Evolutionary conservation across 2,329 filamentous ascomycete genomes (phyloP), one percentile per base, ranked within the genome.

Genomic region (Emergomyces orientalis): DNA sequence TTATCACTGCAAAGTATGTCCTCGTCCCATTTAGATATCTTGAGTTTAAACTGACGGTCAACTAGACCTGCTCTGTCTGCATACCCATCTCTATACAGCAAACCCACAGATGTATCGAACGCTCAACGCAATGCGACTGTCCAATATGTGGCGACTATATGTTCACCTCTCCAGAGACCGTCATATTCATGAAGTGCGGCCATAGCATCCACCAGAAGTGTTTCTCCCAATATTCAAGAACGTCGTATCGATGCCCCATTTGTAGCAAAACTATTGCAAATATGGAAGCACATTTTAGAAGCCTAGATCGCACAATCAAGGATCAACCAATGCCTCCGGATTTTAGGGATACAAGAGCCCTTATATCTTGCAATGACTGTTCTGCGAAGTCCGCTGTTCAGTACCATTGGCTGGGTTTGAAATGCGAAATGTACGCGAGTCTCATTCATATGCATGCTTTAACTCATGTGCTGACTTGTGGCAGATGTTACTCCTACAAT

Each of bases 181-280:
- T 97, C 8, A 91, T 96, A 27, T 95, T 96, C 71, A 94, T 99
- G 89, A 85, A 86, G 47, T 99, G 94, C 74, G 94, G 94, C 2
- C 94, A 99, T 74, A 95, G 93, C 71, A 95, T 99, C 72, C 94
- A 99, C 76, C 87, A 89, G 70, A 85, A 85, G 63, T 99, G 94
- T 76, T 94, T 96, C 71, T 85, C 90, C 55, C 85, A 94, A 69
- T 89, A 96, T 73, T 92, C 95, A 80, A 87, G 88, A 69, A 87
- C 86, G 3, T 95, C 92, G 6, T 99, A 97, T 79, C 95, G 93
- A 71, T 99, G 94, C 71, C 94, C 93, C 0, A 91, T 97, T 58
- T 99, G 94, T 82, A 96, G 88, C 78, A 96, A 94, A 76, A 96
- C 90, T 67, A 88, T 96, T n/a, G 86, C 91, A 67, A 97, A 97